Base-by-base conservation (phyloP, 2,329 filamentous ascomycete genomes). In the Xylaria sp. region DNA sequence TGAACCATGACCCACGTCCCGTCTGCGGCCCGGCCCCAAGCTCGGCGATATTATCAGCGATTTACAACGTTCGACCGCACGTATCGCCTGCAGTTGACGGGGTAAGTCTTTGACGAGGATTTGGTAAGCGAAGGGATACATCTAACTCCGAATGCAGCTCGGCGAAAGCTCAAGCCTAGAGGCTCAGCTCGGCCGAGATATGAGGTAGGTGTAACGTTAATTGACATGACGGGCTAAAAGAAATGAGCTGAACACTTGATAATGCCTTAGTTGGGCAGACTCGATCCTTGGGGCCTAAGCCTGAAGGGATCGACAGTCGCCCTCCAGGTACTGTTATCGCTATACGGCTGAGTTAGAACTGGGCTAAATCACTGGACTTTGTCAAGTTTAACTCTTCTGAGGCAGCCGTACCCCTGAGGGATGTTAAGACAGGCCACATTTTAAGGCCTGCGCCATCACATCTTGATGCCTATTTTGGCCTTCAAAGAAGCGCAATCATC, bases 51-150 rank as follows among this genome's bases (percentile, higher is more conserved):
- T 44, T 65, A 49, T 48, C 17, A 54, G 29, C 41, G 44, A 31
- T 25, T 54, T 43, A 43, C 55, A 53, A 53, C 49, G 37, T 33
- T 40, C 44, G 54, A 54, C 40, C 19, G 48, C 47, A 43, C 31
- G 21, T 41, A 54, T 40, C 21, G 41, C 40, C 40, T 61, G 57
- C 48, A 51, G 40, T 60, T 35, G 47, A 49, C 46, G 40, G 38
- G 35, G 51, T 41, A 31, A 55, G 59, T 51, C 62, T 53, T 64
- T 64, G 54, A 52, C 55, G 47, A 64, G 46, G 51, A 56, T 59
- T 59, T 52, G 51, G 51, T 64, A 62, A 64, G 60, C 55, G 19
- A 40, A 10, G 31, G 41, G 33, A 27, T n/a, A 35, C 38, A 17
- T 40, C 54, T 40, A 7, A 21, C 27, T 17, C 33, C 31, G 49